These are phyloP conservation scores for Quercus gilva DNA, from an alignment of 306 rosid genomes.

Conservation along the genomic window DNA sequence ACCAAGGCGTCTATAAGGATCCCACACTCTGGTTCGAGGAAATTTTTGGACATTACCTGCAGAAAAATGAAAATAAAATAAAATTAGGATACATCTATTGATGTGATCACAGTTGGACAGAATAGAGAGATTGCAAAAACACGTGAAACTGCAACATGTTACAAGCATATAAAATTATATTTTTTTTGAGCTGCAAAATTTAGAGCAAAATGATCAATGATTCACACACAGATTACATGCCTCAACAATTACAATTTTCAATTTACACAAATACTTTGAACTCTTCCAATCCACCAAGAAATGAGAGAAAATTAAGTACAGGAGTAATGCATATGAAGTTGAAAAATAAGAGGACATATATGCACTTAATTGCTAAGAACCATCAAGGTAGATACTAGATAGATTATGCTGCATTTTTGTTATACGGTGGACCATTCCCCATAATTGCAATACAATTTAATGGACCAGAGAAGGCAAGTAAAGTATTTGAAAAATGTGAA, in stretches of 20 bases:
- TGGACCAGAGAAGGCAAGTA: neutral
- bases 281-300: neutral
- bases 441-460: neutral
- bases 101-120: too few relatives aligned
- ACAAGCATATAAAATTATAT: neutral
- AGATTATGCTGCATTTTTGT: neutral
- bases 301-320: neutral
- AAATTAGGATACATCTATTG: neutral
- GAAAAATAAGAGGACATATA: neutral
- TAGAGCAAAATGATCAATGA: neutral
- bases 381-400: too few relatives aligned
- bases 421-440: neutral
- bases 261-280: neutral
- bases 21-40: slow-evolving; percentile 75
- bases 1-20: slow-evolving; percentile 89
- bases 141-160: neutral
- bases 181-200: neutral
- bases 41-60: slow-evolving; percentile 75
- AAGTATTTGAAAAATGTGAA: neutral
- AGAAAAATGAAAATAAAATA: neutral
- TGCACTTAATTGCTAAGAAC: neutral
- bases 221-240: neutral
- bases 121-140: too few relatives aligned
- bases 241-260: neutral
- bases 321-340: neutral